A percentile compares a stretch with the other conserved stretches of the same genome.
phyloP scores from a whole-genome alignment of 2,329 filamentous ascomycete genomes.

The Fusarium camptoceras region DNA sequence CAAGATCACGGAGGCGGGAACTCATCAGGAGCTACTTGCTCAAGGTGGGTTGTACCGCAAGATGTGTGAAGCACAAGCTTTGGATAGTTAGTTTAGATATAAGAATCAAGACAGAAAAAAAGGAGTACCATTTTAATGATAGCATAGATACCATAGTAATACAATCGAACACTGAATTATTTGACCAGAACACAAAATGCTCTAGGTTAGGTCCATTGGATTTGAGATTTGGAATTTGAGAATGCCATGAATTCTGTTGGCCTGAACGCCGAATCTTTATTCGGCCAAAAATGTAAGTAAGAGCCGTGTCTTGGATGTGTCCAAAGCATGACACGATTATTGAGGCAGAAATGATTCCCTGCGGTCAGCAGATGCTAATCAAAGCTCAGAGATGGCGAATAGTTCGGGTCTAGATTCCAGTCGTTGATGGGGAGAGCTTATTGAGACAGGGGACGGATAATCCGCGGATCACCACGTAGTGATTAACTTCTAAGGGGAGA shows the following conservation, averaged over 20 bases:
- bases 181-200: not conserved
- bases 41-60: conserved; percentile 60
- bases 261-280: not conserved
- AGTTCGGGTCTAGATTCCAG: conserved; percentile 32
- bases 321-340: not conserved
- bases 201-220: conserved; percentile 1
- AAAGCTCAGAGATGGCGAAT: conserved; percentile 19
- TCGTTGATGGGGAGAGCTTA: conserved; percentile 21
- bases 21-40: conserved; percentile 66
- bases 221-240: not conserved
- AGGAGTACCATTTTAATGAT: conserved; percentile 25
- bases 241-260: conserved; percentile 4
- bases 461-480: conserved; percentile 17
- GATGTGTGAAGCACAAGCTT: conserved; percentile 59
- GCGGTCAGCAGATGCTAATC: conserved; percentile 10
- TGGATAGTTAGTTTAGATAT: conserved; percentile 44
- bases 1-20: conserved; percentile 67
- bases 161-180: conserved; percentile 1
- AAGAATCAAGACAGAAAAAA: not conserved
- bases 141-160: conserved; percentile 19
- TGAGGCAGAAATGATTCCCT: conserved; percentile 8
- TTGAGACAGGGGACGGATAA: conserved; percentile 32
- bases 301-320: not conserved
- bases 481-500: conserved; percentile 25
- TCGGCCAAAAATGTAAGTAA: conserved; percentile 9